Evolutionary conservation across 495 filamentous ascomycete genomes (phyloP), one percentile per base, ranked within the genome.

Genomic region (Amniculicola lignicola): DNA sequence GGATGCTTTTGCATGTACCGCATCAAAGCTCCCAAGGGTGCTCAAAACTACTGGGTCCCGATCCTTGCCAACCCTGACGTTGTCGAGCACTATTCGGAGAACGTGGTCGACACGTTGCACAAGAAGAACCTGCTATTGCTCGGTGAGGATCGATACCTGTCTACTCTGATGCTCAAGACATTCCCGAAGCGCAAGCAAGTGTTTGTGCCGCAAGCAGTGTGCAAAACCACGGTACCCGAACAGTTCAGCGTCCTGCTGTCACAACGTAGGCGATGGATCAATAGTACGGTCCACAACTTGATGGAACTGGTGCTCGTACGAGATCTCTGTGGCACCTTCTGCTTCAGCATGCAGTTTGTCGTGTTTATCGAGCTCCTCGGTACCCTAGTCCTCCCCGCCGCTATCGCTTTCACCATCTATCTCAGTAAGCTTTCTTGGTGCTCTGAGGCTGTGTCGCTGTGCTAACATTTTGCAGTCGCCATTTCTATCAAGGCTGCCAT

Each of bases 1-100:
- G 94, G 94, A 41, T 99, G 94, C 77, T 99, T 99, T 83, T 95
- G 90, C 78, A 99, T 99, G 94, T 99, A 99, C 74, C 87, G 94
- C 61, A 95, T 99, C 80, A 99, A 99, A 72, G 87, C 93, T 2
- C 94, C 94, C 40, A 99, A 99, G 74, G 93, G 93, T 28, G 94
- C 88, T 14, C 89, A 96, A 70, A 96, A 97, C 72, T 97, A 96
- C 73, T 99, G 93, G 94, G 94, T 99, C 7, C 94, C 94, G 14
- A 97, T 99, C 65, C 80, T 99, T 43, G 94, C 94, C 54, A 99
- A 97, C 69, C 94, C 94, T 15, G 94, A 99, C 67, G 87, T 99
- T 22, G 94, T 99, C 42, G 94, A 97, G 72, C 94, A 97, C 70
- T 99, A 99, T 69, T 97, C 93, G 0, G 94, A 99, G 72, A 97